Base-by-base conservation (phyloP, 1,284 basidiomycete species). In the Somion occarium region DNA sequence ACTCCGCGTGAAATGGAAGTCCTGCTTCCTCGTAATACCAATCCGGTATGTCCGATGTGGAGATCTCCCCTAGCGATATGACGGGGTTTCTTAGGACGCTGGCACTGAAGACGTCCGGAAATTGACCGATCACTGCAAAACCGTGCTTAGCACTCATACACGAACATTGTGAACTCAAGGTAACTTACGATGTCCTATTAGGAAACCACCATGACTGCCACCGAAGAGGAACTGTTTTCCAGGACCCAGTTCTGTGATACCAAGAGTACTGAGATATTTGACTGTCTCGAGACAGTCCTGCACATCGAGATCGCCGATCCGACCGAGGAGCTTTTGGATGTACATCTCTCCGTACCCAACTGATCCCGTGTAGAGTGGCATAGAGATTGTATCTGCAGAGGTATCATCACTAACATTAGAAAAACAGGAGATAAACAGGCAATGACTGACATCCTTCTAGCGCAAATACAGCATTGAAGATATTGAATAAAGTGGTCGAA, bases 181-280 rank as follows among this genome's bases (percentile, higher is more conserved):
- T 15, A 3, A 69, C 81, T 60, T 59, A 85, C 82, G 64, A 59
- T 88, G 85, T 0, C 73, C 78, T 7, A 73, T 61, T 15, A 88
- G 69, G 64, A 87, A 90, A 1, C 87, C 88, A 1, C 87, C 87
- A 57, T 91, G 88, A 51, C 82, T 85, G 37, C 87, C 87, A 1
- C 88, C 88, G 27, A 66, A 69, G 2, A 88, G 60, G 43, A 85
- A 73, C 39, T 81, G 73, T 54, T 75, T 76, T 9, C 77, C 77
- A 15, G 66, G 66, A 1, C 73, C 77, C 24, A 72, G 59, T 38
- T 71, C 66, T 0, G 78, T 72, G 2, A 82, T 63, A 0, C 79
- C 77, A 2, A 74, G 61, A 18, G 65, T 61, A 26, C 81, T 65
- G 34, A 87, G 72, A 53, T 80, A 70, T n/a, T 71, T 61, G 0